A percentile compares a stretch with the other conserved stretches of the same genome.
These are phyloP conservation scores for Vitis riparia DNA, from an alignment of 164 flowering plant genomes.

Conservation along the genomic window DNA sequence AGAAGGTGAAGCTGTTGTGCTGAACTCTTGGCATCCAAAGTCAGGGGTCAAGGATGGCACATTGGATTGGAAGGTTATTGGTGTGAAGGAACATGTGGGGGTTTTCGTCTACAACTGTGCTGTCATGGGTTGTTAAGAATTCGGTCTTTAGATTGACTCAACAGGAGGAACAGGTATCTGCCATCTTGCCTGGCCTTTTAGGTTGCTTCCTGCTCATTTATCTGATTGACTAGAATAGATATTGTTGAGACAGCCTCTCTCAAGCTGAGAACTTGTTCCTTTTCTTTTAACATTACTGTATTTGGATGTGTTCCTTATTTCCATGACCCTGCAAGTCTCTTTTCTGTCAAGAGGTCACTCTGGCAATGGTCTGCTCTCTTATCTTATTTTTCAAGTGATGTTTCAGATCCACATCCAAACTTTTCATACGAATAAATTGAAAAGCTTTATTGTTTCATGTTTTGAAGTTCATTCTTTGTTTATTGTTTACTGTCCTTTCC, in stretches of 20 bases:
- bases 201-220: constrained; percentile 16
- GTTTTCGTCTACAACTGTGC: constrained; percentile 77
- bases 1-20: constrained; percentile 59
- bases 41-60: constrained; percentile 42
- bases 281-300: constrained; percentile 12
- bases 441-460: constrained; percentile 1
- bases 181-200: constrained; percentile 12
- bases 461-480: background rate
- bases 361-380: background rate
- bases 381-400: background rate
- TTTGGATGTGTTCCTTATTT: constrained; percentile 3
- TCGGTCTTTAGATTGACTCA: constrained; percentile 14
- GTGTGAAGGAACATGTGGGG: constrained; percentile 51
- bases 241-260: constrained; percentile 10
- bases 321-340: constrained; percentile 12
- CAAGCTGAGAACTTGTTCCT: constrained; percentile 8
- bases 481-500: background rate
- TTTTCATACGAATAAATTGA: constrained; percentile 3
- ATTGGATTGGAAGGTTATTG: constrained; percentile 59
- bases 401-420: background rate
- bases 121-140: constrained; percentile 66
- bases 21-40: constrained; percentile 57
- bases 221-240: constrained; percentile 22
- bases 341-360: constrained; percentile 6
- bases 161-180: constrained; percentile 13